Conservation (phyloP, 768 basidiomycete species). For the Nidularia sp. region DNA sequence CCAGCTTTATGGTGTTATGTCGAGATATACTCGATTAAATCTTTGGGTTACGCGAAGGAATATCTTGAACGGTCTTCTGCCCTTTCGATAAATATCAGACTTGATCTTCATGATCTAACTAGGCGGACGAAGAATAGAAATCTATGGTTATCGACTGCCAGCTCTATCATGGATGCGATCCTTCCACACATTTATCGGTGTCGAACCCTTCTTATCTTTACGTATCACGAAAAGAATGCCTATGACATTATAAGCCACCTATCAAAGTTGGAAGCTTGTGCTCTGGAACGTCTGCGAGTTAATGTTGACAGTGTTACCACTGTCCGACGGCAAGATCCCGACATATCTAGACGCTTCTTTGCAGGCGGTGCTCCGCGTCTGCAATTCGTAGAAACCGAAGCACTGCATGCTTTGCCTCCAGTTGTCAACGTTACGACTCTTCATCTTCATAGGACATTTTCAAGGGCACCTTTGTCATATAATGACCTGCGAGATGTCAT, state of each 20-base stretch:
- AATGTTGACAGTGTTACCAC: neutral
- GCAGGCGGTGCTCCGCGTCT: conserved; percentile 16
- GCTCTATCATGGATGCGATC: conserved; percentile 12
- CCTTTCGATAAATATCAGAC: conserved; percentile 20
- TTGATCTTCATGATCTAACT: conserved; percentile 25
- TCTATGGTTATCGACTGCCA: conserved; percentile 2
- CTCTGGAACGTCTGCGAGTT: conserved; percentile 20
- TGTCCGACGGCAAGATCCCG: neutral
- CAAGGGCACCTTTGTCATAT: conserved; percentile 6
- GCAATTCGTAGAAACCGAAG: conserved; percentile 18
- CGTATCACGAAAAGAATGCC: conserved; percentile 16
- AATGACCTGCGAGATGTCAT: conserved; percentile 12
- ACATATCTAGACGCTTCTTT: conserved; percentile 3
- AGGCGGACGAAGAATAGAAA: conserved; percentile 4
- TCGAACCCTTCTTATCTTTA: conserved; percentile 18
- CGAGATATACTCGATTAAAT: conserved; percentile 20
- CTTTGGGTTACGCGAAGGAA: conserved; percentile 13
- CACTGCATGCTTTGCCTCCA: conserved; percentile 17
- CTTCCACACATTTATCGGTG: conserved; percentile 16
- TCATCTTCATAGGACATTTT: conserved; percentile 15
- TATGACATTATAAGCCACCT: conserved; percentile 16
- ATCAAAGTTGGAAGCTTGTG: conserved; percentile 11
- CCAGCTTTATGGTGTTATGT: conserved; percentile 37
- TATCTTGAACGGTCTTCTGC: conserved; percentile 26
- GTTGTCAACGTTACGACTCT: conserved; percentile 26